Evolutionary conservation across 1,284 basidiomycete species (phyloP).

Genomic region (Mrakiaceae sp.): DNA sequence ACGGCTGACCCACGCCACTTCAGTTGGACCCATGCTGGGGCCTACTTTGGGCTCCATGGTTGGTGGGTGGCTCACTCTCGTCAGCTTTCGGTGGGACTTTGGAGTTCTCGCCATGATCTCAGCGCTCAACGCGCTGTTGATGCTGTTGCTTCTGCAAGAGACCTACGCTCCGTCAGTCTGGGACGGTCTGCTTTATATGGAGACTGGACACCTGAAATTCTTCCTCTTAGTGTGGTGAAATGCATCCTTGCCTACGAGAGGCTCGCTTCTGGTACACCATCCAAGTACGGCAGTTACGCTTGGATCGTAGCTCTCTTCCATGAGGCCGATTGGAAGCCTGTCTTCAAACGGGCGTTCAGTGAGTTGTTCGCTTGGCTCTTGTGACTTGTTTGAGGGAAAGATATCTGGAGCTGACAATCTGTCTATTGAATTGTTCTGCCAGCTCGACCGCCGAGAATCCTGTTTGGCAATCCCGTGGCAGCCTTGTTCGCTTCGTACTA

Average conservation of each 20-base stretch:
- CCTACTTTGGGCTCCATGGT: conserved; percentile 4
- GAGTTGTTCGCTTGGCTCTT: conserved; percentile 17
- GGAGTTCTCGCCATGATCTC: conserved; percentile 30
- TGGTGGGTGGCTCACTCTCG: conserved; percentile 9
- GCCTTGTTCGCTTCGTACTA: conserved; percentile 38
- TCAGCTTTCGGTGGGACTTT: conserved; percentile 29
- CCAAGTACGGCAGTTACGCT: conserved; percentile 16
- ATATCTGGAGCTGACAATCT: conserved; percentile 12
- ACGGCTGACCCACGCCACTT: neutral
- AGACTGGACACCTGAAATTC: neutral
- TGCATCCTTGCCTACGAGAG: conserved; percentile 18
- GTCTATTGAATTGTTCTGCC: conserved; percentile 12
- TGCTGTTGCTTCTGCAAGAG: conserved; percentile 28
- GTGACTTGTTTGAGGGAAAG: conserved; percentile 26
- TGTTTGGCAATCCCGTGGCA: conserved; percentile 35
- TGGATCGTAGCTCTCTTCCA: conserved; percentile 12
- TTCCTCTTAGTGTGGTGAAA: neutral
- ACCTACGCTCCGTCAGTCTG: conserved; percentile 32
- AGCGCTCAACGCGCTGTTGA: conserved; percentile 25
- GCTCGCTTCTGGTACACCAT: neutral
- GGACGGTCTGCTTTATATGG: neutral
- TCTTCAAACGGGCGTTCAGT: conserved; percentile 6
- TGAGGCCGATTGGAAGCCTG: conserved; percentile 10
- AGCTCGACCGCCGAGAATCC: conserved; percentile 33
- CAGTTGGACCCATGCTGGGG: neutral